Conservation (phyloP, 805 yeast genomes). For the Metschnikowia shivogae region DNA sequence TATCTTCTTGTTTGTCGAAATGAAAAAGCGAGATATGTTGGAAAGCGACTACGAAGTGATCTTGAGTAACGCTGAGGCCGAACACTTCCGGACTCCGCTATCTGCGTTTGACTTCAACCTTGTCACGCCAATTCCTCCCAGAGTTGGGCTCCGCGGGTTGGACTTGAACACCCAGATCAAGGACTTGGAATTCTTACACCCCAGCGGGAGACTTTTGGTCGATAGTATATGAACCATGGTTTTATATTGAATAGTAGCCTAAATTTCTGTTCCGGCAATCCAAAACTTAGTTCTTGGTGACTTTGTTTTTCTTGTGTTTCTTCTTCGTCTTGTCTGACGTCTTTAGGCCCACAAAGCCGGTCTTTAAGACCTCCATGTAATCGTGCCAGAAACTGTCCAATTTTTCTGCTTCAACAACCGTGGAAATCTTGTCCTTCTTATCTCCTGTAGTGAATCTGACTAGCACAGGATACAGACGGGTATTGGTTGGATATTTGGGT, state of each 20-base stretch:
- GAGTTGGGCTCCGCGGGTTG: constrained; percentile 25
- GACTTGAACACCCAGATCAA: constrained; percentile 42
- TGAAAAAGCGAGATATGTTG: constrained; percentile 40
- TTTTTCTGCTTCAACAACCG: constrained; percentile 59
- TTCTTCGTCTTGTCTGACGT: constrained; percentile 74
- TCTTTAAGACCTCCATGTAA: constrained; percentile 64
- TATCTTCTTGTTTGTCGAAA: constrained; percentile 33
- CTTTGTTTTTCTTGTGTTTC: constrained; percentile 49
- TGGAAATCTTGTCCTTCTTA: constrained; percentile 57
- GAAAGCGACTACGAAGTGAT: constrained; percentile 14
- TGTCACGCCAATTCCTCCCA: constrained; percentile 38
- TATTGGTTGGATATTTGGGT: constrained; percentile 18
- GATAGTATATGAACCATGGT: constrained; percentile 32
- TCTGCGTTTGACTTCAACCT: constrained; percentile 30
- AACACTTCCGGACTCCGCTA: constrained; percentile 21
- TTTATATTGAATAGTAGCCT: neutral
- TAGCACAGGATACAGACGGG: constrained; percentile 52
- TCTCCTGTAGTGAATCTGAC: constrained; percentile 47
- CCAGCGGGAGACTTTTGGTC: constrained; percentile 53
- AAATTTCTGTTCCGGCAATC: neutral
- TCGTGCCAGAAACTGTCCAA: constrained; percentile 74
- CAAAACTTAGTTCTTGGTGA: constrained; percentile 18
- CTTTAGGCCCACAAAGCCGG: constrained; percentile 69
- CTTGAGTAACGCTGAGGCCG: constrained; percentile 22
- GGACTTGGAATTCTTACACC: constrained; percentile 53